These are phyloP conservation scores for Clathrospora elynae DNA, from an alignment of 2,329 filamentous ascomycete genomes.

Conservation along the genomic window DNA sequence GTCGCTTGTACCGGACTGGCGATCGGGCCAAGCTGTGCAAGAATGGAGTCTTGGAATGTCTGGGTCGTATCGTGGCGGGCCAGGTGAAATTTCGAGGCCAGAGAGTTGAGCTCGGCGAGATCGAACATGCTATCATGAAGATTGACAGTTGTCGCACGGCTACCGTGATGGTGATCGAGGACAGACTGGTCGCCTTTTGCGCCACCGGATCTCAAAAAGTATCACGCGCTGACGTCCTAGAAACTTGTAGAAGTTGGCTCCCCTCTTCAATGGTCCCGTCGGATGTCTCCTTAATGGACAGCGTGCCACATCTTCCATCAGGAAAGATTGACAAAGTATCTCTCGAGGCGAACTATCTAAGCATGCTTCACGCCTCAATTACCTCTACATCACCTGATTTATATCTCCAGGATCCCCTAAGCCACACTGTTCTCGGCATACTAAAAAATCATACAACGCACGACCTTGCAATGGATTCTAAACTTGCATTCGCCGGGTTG, in stretches of 20 bases:
- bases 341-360: slow-evolving; percentile 63
- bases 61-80: slow-evolving; percentile 77
- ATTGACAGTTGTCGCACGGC: slow-evolving; percentile 61
- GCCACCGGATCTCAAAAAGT: slow-evolving; percentile 56
- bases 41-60: slow-evolving; percentile 77
- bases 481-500: slow-evolving; percentile 62
- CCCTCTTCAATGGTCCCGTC: slow-evolving; percentile 82
- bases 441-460: slow-evolving; percentile 52
- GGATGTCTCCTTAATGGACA: slow-evolving; percentile 67
- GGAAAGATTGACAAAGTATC: slow-evolving; percentile 79
- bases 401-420: slow-evolving; percentile 10
- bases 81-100: slow-evolving; percentile 89
- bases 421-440: slow-evolving; percentile 46
- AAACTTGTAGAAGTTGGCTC: slow-evolving; percentile 73
- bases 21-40: slow-evolving; percentile 74
- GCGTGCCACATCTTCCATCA: slow-evolving; percentile 77
- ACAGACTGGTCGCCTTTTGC: slow-evolving; percentile 76
- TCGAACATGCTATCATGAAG: slow-evolving; percentile 45
- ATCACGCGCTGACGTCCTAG: slow-evolving; percentile 55
- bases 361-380: slow-evolving; percentile 23
- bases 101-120: slow-evolving; percentile 74
- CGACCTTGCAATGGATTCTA: slow-evolving; percentile 46
- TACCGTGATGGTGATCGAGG: slow-evolving; percentile 69
- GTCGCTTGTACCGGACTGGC: slow-evolving; percentile 79
- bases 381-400: slow-evolving; percentile 5